These are phyloP conservation scores for Crinitomyces ghanaensis DNA, from an alignment of 805 yeast genomes.

Conservation along the genomic window DNA sequence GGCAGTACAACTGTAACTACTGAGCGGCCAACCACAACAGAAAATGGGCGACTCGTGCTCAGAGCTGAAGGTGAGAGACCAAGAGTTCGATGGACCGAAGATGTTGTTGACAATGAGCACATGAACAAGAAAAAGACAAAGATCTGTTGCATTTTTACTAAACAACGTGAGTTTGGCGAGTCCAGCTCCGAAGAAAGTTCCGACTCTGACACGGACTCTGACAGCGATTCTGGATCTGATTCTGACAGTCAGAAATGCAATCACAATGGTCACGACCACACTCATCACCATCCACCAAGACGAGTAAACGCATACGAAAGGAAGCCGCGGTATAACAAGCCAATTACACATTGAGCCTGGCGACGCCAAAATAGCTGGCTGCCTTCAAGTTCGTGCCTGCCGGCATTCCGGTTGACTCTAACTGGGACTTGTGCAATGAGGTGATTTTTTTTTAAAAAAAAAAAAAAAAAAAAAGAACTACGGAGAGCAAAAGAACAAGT, in stretches of 20 bases:
- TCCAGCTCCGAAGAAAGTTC: conserved; percentile 23
- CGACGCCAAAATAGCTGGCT: too few species aligned
- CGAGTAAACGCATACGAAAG: conserved; percentile 69
- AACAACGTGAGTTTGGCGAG: conserved; percentile 29
- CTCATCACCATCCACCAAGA: conserved; percentile 24
- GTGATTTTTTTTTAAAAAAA: too few species aligned
- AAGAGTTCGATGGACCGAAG: conserved; percentile 74
- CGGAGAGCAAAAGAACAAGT: too few species aligned
- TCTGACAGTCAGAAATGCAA: conserved; percentile 14
- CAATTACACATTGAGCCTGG: too few species aligned
- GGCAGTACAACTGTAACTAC: background rate
- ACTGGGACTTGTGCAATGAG: too few species aligned
- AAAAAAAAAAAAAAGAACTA: too few species aligned
- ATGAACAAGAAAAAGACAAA: conserved; percentile 83
- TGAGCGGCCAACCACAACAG: too few species aligned
- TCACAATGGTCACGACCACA: conserved; percentile 16
- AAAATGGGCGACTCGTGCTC: conserved; percentile 6
- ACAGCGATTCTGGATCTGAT: conserved; percentile 20
- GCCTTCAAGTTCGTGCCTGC: too few species aligned
- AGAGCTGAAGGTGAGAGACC: conserved; percentile 3
- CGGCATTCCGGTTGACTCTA: too few species aligned
- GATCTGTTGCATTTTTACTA: conserved; percentile 59
- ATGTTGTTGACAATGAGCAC: conserved; percentile 80
- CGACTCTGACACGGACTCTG: conserved; percentile 22
- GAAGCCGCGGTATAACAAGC: conserved; percentile 50